A percentile compares a stretch with the other conserved stretches of the same genome.
Conservation (phyloP, 805 yeast genomes). For the Hanseniaspora meyeri region DNA sequence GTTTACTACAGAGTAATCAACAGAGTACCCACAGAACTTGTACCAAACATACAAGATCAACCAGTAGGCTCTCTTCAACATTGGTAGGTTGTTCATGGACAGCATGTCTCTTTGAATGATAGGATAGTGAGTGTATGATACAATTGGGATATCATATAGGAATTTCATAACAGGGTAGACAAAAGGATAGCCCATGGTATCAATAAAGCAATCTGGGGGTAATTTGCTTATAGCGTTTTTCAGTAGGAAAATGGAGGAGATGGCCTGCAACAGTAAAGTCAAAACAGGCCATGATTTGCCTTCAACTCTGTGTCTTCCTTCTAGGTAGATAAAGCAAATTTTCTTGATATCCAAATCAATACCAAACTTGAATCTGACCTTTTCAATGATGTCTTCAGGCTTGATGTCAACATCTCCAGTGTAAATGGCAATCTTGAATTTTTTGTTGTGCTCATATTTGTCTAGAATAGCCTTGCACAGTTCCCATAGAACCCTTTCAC, state of each 20-base stretch:
- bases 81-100: constrained; percentile 29
- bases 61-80: constrained; percentile 58
- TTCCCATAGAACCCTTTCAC: constrained; percentile 93
- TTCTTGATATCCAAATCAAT: constrained; percentile 40
- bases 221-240: constrained; percentile 56
- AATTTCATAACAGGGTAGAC: constrained; percentile 53
- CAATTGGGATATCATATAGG: constrained; percentile 56
- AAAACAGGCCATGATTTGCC: constrained; percentile 62
- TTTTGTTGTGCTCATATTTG: constrained; percentile 39
- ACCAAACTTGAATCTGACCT: constrained; percentile 45
- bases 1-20: constrained; percentile 58
- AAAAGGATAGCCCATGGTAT: constrained; percentile 90
- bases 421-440: constrained; percentile 41
- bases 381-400: constrained; percentile 38
- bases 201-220: constrained; percentile 83
- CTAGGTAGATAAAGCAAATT: constrained; percentile 50
- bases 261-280: constrained; percentile 76
- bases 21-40: constrained; percentile 51
- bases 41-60: constrained; percentile 48
- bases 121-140: constrained; percentile 91
- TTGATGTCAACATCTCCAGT: constrained; percentile 49
- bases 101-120: constrained; percentile 83
- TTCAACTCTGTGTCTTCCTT: constrained; percentile 49
- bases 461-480: constrained; percentile 64
- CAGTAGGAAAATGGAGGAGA: constrained; percentile 61